These are phyloP conservation scores for Collybiopsis luxurians DNA, from an alignment of 768 basidiomycete species.

Conservation along the genomic window DNA sequence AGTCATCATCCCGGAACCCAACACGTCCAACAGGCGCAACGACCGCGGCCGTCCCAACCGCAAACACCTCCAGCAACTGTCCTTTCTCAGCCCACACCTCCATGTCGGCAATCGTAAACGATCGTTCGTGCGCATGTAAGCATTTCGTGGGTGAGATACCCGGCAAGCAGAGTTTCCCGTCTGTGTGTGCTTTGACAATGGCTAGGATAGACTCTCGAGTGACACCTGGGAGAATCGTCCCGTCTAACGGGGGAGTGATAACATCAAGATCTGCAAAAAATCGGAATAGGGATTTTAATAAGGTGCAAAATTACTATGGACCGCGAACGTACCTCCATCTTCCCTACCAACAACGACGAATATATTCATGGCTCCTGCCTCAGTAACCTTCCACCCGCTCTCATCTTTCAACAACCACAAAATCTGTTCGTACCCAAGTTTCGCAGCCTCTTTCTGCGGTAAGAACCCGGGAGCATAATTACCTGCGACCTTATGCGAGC, in stretches of 20 bases:
- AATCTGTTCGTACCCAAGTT: constrained; percentile 72
- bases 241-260: constrained; percentile 81
- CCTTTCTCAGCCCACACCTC: constrained; percentile 44
- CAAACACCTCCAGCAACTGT: constrained; percentile 69
- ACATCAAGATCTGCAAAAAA: constrained; percentile 65
- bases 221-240: constrained; percentile 90
- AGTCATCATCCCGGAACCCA: constrained; percentile 43
- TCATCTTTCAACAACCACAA: constrained; percentile 72
- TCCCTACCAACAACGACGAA: constrained; percentile 58
- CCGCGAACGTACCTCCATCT: constrained; percentile 45
- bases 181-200: constrained; percentile 60
- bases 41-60: constrained; percentile 75
- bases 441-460: constrained; percentile 61
- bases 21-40: constrained; percentile 64
- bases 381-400: constrained; percentile 22
- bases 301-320: not conserved
- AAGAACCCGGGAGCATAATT: constrained; percentile 64
- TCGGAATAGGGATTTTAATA: not conserved
- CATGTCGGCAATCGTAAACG: constrained; percentile 60
- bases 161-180: constrained; percentile 42
- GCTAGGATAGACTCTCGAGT: constrained; percentile 74
- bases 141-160: constrained; percentile 31
- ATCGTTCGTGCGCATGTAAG: constrained; percentile 51
- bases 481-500: constrained; percentile 71
- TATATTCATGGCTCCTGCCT: constrained; percentile 81